A percentile compares a stretch with the other conserved stretches of the same genome.
phyloP scores from a whole-genome alignment of 2,329 filamentous ascomycete species.

The Leptographium flavum region DNA sequence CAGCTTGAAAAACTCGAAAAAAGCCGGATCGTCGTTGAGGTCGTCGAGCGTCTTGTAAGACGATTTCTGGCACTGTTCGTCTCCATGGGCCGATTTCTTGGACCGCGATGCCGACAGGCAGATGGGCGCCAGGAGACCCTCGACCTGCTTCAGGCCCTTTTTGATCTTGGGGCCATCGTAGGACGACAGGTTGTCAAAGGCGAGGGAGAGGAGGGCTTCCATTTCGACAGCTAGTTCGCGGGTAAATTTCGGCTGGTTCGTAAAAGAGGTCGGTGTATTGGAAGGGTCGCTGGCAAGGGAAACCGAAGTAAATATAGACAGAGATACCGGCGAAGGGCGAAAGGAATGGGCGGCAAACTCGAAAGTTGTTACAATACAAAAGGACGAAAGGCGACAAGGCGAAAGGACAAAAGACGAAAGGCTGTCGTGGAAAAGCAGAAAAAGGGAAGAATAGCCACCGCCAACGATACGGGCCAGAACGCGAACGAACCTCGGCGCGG shows the following conservation, averaged over 20 bases:
- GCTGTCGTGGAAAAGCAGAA: background rate
- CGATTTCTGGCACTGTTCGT: slow-evolving; percentile 14
- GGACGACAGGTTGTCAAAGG: slow-evolving; percentile 92
- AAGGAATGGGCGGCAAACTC: background rate
- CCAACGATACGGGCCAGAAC: background rate
- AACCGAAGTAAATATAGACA: background rate
- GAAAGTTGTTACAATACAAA: background rate
- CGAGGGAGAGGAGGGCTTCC: slow-evolving; percentile 83
- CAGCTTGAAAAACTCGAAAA: slow-evolving; percentile 88
- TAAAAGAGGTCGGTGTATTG: background rate
- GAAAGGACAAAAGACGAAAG: background rate
- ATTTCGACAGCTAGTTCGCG: slow-evolving; percentile 32
- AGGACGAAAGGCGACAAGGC: background rate
- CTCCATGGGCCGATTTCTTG: slow-evolving; percentile 1
- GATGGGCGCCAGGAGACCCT: slow-evolving; percentile 86
- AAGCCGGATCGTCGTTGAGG: slow-evolving; percentile 70
- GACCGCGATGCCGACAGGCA: slow-evolving; percentile 49
- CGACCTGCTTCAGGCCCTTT: slow-evolving; percentile 87
- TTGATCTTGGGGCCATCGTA: slow-evolving; percentile 81
- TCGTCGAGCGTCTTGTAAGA: slow-evolving; percentile 50
- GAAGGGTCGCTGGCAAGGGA: background rate
- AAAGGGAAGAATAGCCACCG: background rate
- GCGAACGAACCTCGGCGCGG: background rate
- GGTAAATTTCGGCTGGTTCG: background rate
- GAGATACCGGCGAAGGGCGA: background rate